These are phyloP conservation scores for Candida endomychidarum DNA, from an alignment of 805 yeast genomes.

Conservation along the genomic window DNA sequence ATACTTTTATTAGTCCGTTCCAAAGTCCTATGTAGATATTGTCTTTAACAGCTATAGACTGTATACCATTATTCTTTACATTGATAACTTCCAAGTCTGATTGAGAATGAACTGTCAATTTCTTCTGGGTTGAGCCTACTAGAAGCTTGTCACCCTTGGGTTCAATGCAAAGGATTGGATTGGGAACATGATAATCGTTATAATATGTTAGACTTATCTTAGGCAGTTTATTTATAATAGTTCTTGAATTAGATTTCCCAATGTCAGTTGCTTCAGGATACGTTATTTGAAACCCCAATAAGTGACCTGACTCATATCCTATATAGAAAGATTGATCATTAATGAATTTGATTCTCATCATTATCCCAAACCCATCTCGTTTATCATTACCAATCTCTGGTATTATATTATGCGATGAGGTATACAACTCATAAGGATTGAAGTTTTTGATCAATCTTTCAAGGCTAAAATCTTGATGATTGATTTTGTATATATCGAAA, in stretches of 20 bases:
- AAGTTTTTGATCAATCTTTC: constrained; percentile 35
- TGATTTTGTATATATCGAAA: constrained; percentile 58
- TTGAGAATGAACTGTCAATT: constrained; percentile 20
- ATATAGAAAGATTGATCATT: constrained; percentile 29
- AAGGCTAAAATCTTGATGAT: constrained; percentile 9
- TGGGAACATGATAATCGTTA: constrained; percentile 46
- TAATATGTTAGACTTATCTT: constrained; percentile 19
- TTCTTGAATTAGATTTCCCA: background rate
- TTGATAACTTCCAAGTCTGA: constrained; percentile 7
- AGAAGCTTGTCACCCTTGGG: constrained; percentile 28
- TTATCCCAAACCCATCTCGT: constrained; percentile 53
- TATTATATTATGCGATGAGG: constrained; percentile 8
- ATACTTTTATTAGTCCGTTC: constrained; percentile 49
- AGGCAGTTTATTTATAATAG: constrained; percentile 28
- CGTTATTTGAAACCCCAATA: constrained; percentile 28
- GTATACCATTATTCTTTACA: constrained; percentile 22
- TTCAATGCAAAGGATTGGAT: constrained; percentile 51
- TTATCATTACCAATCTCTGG: constrained; percentile 17
- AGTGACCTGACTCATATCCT: constrained; percentile 77
- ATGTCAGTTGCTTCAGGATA: constrained; percentile 4
- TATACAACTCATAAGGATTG: constrained; percentile 23
- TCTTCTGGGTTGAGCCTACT: constrained; percentile 51
- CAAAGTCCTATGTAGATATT: constrained; percentile 41
- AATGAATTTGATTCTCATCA: constrained; percentile 56
- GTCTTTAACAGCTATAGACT: constrained; percentile 23